A percentile compares a stretch with the other conserved stretches of the same genome.
Evolutionary conservation across 495 filamentous ascomycete species (phyloP).

Genomic region (Aspergillus asperescens): DNA sequence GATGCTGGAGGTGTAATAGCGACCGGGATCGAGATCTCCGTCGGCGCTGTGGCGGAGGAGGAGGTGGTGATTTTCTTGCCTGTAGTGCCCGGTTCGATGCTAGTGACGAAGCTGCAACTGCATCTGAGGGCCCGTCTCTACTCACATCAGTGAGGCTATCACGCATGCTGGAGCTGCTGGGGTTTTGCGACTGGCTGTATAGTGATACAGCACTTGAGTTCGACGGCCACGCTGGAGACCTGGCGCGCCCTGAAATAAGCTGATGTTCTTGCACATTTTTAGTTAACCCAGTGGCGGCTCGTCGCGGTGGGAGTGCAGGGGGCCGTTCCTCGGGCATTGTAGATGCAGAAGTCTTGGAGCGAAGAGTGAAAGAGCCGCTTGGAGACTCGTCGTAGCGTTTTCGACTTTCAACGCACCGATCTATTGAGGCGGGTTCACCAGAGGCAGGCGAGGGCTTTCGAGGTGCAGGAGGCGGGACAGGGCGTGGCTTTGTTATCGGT

Average conservation of each 20-base stretch:
- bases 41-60: constrained; percentile 46
- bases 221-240: constrained; percentile 15
- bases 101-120: constrained; percentile 79
- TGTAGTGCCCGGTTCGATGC: constrained; percentile 67
- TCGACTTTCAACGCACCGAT: background rate
- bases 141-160: constrained; percentile 31
- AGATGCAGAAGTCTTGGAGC: constrained; percentile 13
- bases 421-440: background rate
- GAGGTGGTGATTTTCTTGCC: constrained; percentile 35
- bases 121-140: constrained; percentile 57
- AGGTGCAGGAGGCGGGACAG: constrained; percentile 13
- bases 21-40: constrained; percentile 40
- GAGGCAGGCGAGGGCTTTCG: constrained; percentile 9
- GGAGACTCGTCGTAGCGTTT: constrained; percentile 10
- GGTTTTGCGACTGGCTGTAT: constrained; percentile 24
- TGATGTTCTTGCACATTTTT: constrained; percentile 15
- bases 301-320: constrained; percentile 29
- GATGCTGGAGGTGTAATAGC: constrained; percentile 33
- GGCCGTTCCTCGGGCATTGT: constrained; percentile 15
- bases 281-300: constrained; percentile 12
- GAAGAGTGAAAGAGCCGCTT: background rate
- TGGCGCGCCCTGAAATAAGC: background rate
- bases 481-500: constrained; percentile 16
- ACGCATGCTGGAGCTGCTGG: constrained; percentile 26
- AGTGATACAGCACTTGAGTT: constrained; percentile 29